phyloP scores from a whole-genome alignment of 1,284 basidiomycete genomes.

The Pholiota adiposa region DNA sequence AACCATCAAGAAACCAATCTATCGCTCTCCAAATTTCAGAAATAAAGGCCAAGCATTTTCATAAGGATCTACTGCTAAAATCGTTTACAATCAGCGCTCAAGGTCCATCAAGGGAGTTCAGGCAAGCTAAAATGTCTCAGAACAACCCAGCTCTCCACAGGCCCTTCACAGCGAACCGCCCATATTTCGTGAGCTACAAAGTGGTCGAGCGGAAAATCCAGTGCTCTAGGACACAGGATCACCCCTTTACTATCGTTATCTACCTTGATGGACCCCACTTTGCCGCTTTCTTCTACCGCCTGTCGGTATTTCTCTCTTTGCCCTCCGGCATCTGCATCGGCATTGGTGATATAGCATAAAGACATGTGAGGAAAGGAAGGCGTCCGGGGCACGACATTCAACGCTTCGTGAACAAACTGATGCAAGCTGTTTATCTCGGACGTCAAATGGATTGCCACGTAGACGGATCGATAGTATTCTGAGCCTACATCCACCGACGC shows the following conservation, averaged over 20 bases:
- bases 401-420: constrained; percentile 42
- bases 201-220: constrained; percentile 42
- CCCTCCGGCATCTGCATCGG: constrained; percentile 47
- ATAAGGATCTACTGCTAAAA: too few relatives aligned
- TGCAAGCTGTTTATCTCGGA: constrained; percentile 54
- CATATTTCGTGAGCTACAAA: constrained; percentile 63
- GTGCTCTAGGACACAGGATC: constrained; percentile 36
- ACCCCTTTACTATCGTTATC: constrained; percentile 26
- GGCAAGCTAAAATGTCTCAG: constrained; percentile 23
- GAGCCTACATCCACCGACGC: constrained; percentile 55
- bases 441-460: constrained; percentile 51
- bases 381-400: constrained; percentile 48
- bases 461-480: constrained; percentile 74
- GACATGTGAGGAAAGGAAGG: constrained; percentile 73
- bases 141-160: constrained; percentile 62
- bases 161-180: constrained; percentile 65
- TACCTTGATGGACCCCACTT: constrained; percentile 21
- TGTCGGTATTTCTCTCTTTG: constrained; percentile 39
- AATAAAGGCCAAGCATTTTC: too few relatives aligned
- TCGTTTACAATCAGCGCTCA: too few relatives aligned
- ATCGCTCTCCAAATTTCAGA: too few relatives aligned
- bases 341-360: constrained; percentile 68
- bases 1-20: too few relatives aligned
- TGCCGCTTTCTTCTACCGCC: constrained; percentile 40
- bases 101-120: neutral